These are phyloP conservation scores for Zasmidium angulare DNA, from an alignment of 2,329 filamentous ascomycete genomes.

Conservation along the genomic window DNA sequence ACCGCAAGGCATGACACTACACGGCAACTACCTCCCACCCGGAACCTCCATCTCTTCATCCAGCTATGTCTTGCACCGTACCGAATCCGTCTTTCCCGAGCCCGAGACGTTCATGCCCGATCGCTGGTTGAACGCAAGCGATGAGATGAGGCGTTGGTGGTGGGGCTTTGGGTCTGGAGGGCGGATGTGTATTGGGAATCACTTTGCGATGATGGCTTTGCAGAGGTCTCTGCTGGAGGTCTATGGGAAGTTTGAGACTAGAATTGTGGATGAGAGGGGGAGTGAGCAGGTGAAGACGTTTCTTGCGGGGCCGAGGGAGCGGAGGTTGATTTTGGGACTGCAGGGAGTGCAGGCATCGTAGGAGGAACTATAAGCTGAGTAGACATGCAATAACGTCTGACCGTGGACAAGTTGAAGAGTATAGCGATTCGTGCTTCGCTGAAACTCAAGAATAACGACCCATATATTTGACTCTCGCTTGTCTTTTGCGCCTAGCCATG, in stretches of 20 bases:
- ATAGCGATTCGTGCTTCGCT: no score
- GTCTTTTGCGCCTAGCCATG: no score
- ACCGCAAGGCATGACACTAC: neutral
- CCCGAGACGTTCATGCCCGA: constrained; percentile 39
- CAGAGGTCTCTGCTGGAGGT: neutral
- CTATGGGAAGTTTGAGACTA: neutral
- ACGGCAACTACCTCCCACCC: constrained; percentile 36
- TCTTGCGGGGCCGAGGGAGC: neutral
- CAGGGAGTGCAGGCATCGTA: neutral
- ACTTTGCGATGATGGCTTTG: neutral
- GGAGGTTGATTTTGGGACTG: constrained; percentile 1
- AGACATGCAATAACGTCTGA: no score
- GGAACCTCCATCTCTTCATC: constrained; percentile 41
- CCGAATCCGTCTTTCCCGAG: constrained; percentile 41
- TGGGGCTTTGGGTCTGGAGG: constrained; percentile 50
- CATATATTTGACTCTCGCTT: no score
- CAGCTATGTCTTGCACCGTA: constrained; percentile 43
- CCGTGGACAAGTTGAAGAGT: no score
- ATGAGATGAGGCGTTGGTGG: constrained; percentile 41
- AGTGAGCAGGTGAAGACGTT: neutral
- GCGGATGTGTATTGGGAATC: constrained; percentile 46
- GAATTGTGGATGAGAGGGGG: neutral
- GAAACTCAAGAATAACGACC: no score
- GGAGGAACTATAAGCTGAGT: no score
- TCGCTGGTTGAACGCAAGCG: constrained; percentile 37